A percentile compares a stretch with the other conserved stretches of the same genome.
phyloP scores from a whole-genome alignment of 2,329 filamentous ascomycete species.

The Penicillium paneum region DNA sequence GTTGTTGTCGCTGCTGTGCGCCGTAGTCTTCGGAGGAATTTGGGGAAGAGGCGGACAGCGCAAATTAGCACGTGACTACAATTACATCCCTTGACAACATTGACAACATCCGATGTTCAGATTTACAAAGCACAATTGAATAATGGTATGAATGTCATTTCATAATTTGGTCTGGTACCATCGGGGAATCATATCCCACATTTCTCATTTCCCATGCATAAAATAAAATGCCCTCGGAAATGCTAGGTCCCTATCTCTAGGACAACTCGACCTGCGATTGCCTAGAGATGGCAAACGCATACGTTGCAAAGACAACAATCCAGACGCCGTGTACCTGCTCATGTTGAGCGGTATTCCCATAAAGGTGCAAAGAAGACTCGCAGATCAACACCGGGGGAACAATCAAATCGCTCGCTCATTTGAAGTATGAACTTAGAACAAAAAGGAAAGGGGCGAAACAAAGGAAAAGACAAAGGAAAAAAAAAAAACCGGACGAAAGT shows the following conservation, averaged over 20 bases:
- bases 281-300: conserved; percentile 1
- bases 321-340: conserved; percentile 7
- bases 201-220: conserved; percentile 11
- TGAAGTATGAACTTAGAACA: conserved; percentile 1
- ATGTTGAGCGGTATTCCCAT: conserved; percentile 5
- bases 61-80: conserved; percentile 21
- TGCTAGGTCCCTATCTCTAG: background rate
- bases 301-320: conserved; percentile 4
- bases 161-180: background rate
- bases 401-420: conserved; percentile 12
- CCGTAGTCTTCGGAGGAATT: conserved; percentile 28
- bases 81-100: background rate
- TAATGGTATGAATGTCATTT: conserved; percentile 1
- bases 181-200: conserved; percentile 5
- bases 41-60: conserved; percentile 18
- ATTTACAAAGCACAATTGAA: background rate
- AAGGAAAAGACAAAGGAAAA: conserved; percentile 2
- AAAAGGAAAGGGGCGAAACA: background rate
- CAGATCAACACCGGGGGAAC: conserved; percentile 6
- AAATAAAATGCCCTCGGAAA: conserved; percentile 1
- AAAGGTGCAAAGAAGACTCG: conserved; percentile 3
- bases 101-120: background rate
- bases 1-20: conserved; percentile 36
- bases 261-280: conserved; percentile 8
- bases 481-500: conserved; percentile 27